Evolutionary conservation across 441 rosid species (phyloP), one percentile per base, ranked within the genome.

Genomic region (Biscutella auriculata): DNA sequence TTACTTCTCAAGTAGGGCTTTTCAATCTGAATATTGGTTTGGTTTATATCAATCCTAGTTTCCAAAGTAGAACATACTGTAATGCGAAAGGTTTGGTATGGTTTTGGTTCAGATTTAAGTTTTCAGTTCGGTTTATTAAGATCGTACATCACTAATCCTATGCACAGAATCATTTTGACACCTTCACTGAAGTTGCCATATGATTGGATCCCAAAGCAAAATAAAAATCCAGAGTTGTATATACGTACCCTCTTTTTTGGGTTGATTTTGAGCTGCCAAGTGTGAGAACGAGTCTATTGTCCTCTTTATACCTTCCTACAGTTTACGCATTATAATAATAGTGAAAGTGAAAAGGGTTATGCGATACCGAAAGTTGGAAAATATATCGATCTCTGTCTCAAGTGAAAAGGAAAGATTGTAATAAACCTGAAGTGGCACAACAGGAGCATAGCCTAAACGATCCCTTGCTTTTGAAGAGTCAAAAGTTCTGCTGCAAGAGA

Each of bases 281-380:
- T 85, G 71, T 23, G 98, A 58, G 65, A 73, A 91, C 4, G 98
- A 88, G 37, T 84, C 83, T 57, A 85, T 41, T 26, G 98, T 88
- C 78, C 77, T 83, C 69, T 65, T 63, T 55, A 92, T 63, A 61
- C 87, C 98, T 59, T 88, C 98, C 98, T 92, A 77, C n/a, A n/a
- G n/a, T n/a, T n/a, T n/a, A n/a, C n/a, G 21, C 8, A 60, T 25
- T 32, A 17, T 3, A 19, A 6, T 9, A 30, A 8, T 25, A 39
- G 34, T 41, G 36, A 45, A 27, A 12, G 28, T 54, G 33, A 13
- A 49, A 50, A 44, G 47, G 14, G n/a, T n/a, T 57, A 42, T 57
- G 60, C n/a, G 15, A 62, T 27, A 36, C 13, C 8, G 25, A 53
- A 60, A 25, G n/a, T n/a, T 65, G 52, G 35, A 37, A 47, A 57